phyloP scores from a whole-genome alignment of 2,329 filamentous ascomycete genomes.

The Ophiostoma pallidulum region DNA sequence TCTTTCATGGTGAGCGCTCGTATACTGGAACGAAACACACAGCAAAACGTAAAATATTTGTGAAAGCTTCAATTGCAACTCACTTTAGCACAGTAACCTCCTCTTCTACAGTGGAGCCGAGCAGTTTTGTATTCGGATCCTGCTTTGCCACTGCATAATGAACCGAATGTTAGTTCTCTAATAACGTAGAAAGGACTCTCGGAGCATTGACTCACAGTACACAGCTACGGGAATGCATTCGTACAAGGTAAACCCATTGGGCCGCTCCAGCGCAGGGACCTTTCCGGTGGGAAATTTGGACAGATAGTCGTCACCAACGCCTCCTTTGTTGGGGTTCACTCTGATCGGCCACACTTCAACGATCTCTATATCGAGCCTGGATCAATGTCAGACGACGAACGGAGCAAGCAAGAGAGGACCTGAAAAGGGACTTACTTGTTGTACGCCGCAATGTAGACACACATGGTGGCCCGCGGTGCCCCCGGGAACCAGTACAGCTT shows the following conservation, averaged over 20 bases:
- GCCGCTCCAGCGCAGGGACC: constrained; percentile 37
- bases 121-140: constrained; percentile 34
- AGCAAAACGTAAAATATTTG: no score
- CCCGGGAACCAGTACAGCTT: constrained; percentile 3
- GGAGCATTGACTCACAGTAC: not conserved
- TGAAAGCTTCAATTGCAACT: no score
- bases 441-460: constrained; percentile 1
- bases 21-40: no score
- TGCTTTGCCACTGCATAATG: constrained; percentile 23
- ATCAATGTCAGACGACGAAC: no score
- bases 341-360: not conserved
- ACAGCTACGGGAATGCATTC: constrained; percentile 36
- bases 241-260: constrained; percentile 36
- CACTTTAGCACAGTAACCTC: constrained; percentile 34
- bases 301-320: constrained; percentile 28
- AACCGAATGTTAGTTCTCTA: constrained; percentile 17
- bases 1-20: no score
- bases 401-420: no score
- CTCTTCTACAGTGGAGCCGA: constrained; percentile 28
- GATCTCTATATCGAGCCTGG: not conserved
- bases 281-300: constrained; percentile 44
- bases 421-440: not conserved
- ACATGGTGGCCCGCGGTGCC: constrained; percentile 5
- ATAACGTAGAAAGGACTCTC: not conserved
- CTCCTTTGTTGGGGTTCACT: not conserved